These are phyloP conservation scores for Adansonia grandidieri DNA, from an alignment of 441 rosid genomes.

Conservation along the genomic window DNA sequence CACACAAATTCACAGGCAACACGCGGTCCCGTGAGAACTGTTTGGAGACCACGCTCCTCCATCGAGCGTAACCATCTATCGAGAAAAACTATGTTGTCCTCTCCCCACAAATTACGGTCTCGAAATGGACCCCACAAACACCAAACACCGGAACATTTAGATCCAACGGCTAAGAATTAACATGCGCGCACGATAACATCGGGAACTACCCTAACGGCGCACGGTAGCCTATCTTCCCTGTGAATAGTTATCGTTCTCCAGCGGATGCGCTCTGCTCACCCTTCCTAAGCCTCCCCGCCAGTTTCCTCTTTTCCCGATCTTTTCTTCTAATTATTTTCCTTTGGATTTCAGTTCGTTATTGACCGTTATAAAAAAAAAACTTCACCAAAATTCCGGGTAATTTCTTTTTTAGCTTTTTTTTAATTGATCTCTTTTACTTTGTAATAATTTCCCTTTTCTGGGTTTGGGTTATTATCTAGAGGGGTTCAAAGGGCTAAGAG, in stretches of 20 bases:
- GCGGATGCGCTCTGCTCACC: constrained; percentile 52
- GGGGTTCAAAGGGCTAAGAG: not conserved
- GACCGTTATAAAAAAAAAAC: constrained; percentile 33
- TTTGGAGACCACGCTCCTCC: not conserved
- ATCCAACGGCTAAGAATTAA: constrained; percentile 38
- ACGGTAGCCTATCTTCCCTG: constrained; percentile 37
- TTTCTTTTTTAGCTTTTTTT: not conserved
- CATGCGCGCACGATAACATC: constrained; percentile 32
- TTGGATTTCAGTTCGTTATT: constrained; percentile 28
- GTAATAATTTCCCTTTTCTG: not conserved
- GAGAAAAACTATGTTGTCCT: not conserved
- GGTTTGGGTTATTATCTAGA: constrained; percentile 16
- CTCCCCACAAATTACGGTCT: not conserved
- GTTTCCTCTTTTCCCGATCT: constrained; percentile 19
- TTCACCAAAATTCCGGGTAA: constrained; percentile 5
- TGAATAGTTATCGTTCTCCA: constrained; percentile 42
- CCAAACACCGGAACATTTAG: not conserved
- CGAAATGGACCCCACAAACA: constrained; percentile 18
- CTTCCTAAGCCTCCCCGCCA: constrained; percentile 34
- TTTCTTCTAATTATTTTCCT: constrained; percentile 7
- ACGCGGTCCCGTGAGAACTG: not conserved
- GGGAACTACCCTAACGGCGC: constrained; percentile 32
- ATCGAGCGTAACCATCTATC: not conserved
- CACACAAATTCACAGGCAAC: not conserved
- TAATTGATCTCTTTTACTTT: not conserved